Evolutionary conservation across 2,329 filamentous ascomycete species (phyloP).

Genomic region (Didymella exigua): DNA sequence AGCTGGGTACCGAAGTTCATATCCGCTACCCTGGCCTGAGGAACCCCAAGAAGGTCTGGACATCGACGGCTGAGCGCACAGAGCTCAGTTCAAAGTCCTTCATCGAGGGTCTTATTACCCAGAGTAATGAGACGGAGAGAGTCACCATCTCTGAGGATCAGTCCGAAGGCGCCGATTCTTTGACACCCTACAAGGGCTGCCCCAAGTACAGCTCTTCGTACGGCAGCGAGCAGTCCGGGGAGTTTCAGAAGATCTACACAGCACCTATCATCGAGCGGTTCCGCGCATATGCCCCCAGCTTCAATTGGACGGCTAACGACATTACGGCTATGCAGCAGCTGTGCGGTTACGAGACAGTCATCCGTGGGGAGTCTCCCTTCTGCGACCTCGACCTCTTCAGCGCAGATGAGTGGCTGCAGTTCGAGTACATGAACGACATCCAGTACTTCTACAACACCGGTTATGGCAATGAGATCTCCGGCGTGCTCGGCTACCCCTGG

Average conservation of each 20-base stretch:
- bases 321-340: constrained; percentile 70
- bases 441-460: constrained; percentile 70
- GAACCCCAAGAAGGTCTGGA: constrained; percentile 63
- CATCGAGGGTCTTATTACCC: constrained; percentile 61
- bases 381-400: constrained; percentile 65
- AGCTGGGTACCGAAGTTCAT: constrained; percentile 63
- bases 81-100: constrained; percentile 63
- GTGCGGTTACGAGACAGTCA: constrained; percentile 70
- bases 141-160: constrained; percentile 63
- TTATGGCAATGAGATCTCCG: constrained; percentile 64
- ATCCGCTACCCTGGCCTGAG: constrained; percentile 63
- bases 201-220: constrained; percentile 65
- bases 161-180: constrained; percentile 62
- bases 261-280: constrained; percentile 65
- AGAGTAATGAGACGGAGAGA: constrained; percentile 60
- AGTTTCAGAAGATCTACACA: constrained; percentile 62
- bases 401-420: constrained; percentile 68
- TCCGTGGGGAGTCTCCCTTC: constrained; percentile 65
- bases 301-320: constrained; percentile 67
- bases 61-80: constrained; percentile 67
- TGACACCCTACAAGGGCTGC: constrained; percentile 70
- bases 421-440: constrained; percentile 69
- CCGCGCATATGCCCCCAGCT: constrained; percentile 58
- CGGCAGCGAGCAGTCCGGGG: constrained; percentile 61
- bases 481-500: constrained; percentile 69